Percentiles rank a stretch among this genome's conserved stretches.
These are phyloP conservation scores for Talaromyces trachyspermus DNA, from an alignment of 495 filamentous ascomycete genomes.

Conservation along the genomic window DNA sequence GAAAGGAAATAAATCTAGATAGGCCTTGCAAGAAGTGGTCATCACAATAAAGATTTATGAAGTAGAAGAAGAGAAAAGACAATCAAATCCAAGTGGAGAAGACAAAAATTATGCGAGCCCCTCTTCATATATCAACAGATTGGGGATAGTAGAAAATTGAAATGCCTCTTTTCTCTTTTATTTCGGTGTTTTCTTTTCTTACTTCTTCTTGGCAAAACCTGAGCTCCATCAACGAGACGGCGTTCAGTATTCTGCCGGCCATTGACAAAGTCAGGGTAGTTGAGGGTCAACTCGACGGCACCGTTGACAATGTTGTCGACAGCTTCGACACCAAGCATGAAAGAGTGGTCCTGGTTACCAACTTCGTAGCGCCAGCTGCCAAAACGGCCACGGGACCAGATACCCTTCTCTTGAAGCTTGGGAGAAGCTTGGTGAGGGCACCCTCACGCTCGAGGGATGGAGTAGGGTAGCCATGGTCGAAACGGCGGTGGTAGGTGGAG, in stretches of 20 bases:
- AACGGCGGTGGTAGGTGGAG: constrained; percentile 95
- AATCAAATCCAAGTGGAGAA: too few species aligned
- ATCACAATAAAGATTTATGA: too few species aligned
- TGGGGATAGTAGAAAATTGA: background rate
- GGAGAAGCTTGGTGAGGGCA: constrained; percentile 89
- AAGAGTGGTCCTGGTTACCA: constrained; percentile 95
- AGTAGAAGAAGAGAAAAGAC: too few species aligned
- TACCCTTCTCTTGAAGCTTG: constrained; percentile 81
- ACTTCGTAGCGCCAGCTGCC: constrained; percentile 98
- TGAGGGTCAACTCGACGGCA: constrained; percentile 89
- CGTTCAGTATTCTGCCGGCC: constrained; percentile 80
- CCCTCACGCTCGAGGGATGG: constrained; percentile 92
- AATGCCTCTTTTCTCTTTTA: background rate
- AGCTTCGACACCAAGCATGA: constrained; percentile 98
- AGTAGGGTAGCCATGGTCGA: constrained; percentile 98
- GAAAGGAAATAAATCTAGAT: too few species aligned
- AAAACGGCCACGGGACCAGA: constrained; percentile 94
- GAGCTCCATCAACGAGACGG: constrained; percentile 71
- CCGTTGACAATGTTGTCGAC: constrained; percentile 94
- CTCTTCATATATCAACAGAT: background rate
- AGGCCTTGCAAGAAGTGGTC: too few species aligned
- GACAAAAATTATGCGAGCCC: too few species aligned
- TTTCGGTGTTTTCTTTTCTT: constrained; percentile 1
- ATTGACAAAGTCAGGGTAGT: constrained; percentile 99
- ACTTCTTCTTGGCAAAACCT: constrained; percentile 49